These are phyloP conservation scores for Prunella vulgaris DNA, from an alignment of 257 asterid genomes.

Conservation along the genomic window DNA sequence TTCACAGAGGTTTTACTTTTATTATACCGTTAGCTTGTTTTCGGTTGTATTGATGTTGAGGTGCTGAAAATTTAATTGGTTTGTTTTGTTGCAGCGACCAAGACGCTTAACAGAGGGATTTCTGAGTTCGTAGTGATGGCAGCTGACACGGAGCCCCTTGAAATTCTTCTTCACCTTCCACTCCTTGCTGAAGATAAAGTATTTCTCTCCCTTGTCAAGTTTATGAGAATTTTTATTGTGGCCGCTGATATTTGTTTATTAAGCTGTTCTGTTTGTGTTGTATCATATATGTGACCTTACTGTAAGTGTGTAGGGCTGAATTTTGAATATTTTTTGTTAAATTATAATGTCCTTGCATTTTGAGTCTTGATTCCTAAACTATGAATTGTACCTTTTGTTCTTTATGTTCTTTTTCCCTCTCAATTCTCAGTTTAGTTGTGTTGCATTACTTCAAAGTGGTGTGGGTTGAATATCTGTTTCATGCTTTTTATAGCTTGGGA, in stretches of 20 bases:
- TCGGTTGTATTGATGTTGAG: not conserved
- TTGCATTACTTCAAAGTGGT: not conserved
- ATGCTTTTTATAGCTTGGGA: not conserved
- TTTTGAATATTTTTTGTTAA: not conserved
- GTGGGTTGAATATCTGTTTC: not conserved
- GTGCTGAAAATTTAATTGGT: conserved; percentile 13
- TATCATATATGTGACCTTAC: no score
- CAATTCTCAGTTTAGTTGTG: not conserved
- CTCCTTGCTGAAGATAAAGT: conserved; percentile 97
- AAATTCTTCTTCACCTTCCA: conserved; percentile 92
- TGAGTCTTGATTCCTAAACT: not conserved
- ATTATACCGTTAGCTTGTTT: no score
- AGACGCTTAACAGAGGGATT: conserved; percentile 88
- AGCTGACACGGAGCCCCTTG: conserved; percentile 92
- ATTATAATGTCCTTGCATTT: not conserved
- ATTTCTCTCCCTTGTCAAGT: not conserved
- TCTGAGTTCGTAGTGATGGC: conserved; percentile 94
- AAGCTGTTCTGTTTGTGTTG: not conserved
- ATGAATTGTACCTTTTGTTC: not conserved
- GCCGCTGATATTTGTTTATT: no score
- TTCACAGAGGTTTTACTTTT: not conserved
- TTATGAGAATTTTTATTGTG: not conserved
- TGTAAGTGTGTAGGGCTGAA: not conserved
- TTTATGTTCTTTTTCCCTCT: not conserved
- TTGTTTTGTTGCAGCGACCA: conserved; percentile 62